phyloP scores from a whole-genome alignment of 1,139 yeast genomes.

The Diutina scorzettiae region DNA sequence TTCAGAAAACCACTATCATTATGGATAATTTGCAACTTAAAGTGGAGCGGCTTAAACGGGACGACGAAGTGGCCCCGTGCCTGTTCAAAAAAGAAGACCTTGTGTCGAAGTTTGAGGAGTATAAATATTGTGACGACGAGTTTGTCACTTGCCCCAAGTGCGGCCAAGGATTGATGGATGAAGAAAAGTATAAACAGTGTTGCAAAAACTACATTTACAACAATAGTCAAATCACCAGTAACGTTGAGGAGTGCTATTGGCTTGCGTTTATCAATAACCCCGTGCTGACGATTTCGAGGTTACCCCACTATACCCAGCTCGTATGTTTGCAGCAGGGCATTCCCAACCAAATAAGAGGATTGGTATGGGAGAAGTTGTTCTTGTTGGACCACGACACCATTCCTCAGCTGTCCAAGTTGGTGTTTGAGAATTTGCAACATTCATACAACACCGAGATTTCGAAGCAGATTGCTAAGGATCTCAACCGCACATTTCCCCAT shows the following conservation, averaged over 20 bases:
- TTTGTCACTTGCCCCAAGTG: slow-evolving; percentile 25
- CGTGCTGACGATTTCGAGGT: slow-evolving; percentile 30
- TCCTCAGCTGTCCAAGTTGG: slow-evolving; percentile 25
- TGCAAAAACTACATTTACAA: slow-evolving; percentile 13
- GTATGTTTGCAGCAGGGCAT: slow-evolving; percentile 29
- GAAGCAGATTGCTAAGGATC: slow-evolving; percentile 49
- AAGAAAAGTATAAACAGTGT: slow-evolving; percentile 12
- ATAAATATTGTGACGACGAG: slow-evolving; percentile 21
- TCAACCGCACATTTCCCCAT: slow-evolving; percentile 51
- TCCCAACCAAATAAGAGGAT: slow-evolving; percentile 25
- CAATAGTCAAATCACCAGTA: slow-evolving; percentile 13
- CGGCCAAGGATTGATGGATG: slow-evolving; percentile 12
- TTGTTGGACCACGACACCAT: slow-evolving; percentile 17
- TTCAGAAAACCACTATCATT: slow-evolving; percentile 15
- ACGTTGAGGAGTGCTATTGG: slow-evolving; percentile 34
- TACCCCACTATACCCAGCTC: slow-evolving; percentile 36
- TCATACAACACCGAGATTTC: slow-evolving; percentile 30
- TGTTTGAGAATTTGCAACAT: slow-evolving; percentile 32
- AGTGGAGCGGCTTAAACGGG: slow-evolving; percentile 17
- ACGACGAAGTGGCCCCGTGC: slow-evolving; percentile 10
- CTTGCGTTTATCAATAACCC: slow-evolving; percentile 32
- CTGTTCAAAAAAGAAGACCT: slow-evolving; percentile 7
- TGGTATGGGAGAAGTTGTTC: slow-evolving; percentile 27
- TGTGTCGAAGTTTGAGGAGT: slow-evolving; percentile 11
- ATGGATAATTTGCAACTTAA: slow-evolving; percentile 21